Conservation (phyloP, 768 basidiomycete species). For the Lentinula aciculospora region DNA sequence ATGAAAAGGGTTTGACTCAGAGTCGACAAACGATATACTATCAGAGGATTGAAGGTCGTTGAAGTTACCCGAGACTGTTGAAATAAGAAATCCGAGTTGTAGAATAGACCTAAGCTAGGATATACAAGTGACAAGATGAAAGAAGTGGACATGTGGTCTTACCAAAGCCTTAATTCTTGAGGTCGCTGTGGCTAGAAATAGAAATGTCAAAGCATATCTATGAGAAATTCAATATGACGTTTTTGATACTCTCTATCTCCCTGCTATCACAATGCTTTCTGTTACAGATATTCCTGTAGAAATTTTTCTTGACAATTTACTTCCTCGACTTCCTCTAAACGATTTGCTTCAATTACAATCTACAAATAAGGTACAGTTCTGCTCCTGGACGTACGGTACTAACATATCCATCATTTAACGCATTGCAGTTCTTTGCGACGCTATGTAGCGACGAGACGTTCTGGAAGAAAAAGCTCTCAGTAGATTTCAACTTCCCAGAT, state of each 20-base stretch:
- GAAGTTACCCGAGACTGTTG: too few relatives aligned
- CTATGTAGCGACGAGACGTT: slow-evolving; percentile 68
- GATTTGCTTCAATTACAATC: slow-evolving; percentile 55
- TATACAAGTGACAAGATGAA: too few relatives aligned
- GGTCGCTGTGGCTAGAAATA: too few relatives aligned
- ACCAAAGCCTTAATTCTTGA: too few relatives aligned
- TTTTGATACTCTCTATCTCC: not conserved
- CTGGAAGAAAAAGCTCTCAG: slow-evolving; percentile 65
- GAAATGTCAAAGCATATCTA: slow-evolving; percentile 1
- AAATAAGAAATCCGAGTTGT: not conserved
- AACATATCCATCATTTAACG: too few relatives aligned
- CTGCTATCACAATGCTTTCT: slow-evolving; percentile 24
- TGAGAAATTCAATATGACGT: not conserved
- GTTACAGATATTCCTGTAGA: slow-evolving; percentile 65
- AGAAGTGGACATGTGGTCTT: too few relatives aligned
- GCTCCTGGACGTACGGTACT: not conserved
- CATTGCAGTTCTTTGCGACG: slow-evolving; percentile 43
- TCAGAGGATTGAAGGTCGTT: too few relatives aligned
- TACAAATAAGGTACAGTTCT: slow-evolving; percentile 45
- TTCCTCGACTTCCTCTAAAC: slow-evolving; percentile 46
- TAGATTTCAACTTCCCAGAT: slow-evolving; percentile 77
- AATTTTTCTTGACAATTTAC: slow-evolving; percentile 68
- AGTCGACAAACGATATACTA: too few relatives aligned
- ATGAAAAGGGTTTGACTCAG: too few relatives aligned
- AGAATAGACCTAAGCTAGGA: too few relatives aligned